Conservation (phyloP, 345 rosid species). For the Salix viminalis region DNA sequence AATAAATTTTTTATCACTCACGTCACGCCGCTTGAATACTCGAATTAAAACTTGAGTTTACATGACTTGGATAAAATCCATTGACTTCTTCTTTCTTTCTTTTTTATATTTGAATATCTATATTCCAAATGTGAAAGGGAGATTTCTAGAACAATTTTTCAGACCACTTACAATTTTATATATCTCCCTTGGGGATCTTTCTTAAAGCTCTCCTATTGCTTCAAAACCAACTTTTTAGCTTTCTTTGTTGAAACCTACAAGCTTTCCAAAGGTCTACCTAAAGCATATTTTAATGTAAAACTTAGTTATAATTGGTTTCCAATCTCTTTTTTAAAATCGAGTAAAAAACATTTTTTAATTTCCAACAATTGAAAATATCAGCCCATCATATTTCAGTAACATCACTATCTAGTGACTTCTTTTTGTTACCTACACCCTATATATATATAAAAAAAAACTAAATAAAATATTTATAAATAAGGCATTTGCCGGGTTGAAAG, state of each 20-base stretch:
- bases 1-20: too few relatives aligned
- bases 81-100: too few relatives aligned
- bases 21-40: too few relatives aligned
- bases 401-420: too few relatives aligned
- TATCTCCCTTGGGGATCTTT: neutral
- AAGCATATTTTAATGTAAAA: slow-evolving; percentile 1
- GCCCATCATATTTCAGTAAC: neutral
- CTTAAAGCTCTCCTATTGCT: neutral
- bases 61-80: too few relatives aligned
- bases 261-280: neutral
- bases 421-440: too few relatives aligned
- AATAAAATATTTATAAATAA: too few relatives aligned
- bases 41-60: too few relatives aligned
- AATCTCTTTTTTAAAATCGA: neutral
- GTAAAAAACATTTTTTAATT: too few relatives aligned
- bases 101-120: too few relatives aligned
- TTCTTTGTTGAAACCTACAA: neutral
- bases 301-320: neutral
- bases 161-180: neutral
- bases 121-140: neutral
- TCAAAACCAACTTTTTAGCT: neutral
- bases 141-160: neutral
- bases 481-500: too few relatives aligned
- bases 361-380: neutral
- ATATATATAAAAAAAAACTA: too few relatives aligned